These are phyloP conservation scores for Golovinomyces cichoracearum DNA, from an alignment of 2,329 filamentous ascomycete genomes.

Conservation along the genomic window DNA sequence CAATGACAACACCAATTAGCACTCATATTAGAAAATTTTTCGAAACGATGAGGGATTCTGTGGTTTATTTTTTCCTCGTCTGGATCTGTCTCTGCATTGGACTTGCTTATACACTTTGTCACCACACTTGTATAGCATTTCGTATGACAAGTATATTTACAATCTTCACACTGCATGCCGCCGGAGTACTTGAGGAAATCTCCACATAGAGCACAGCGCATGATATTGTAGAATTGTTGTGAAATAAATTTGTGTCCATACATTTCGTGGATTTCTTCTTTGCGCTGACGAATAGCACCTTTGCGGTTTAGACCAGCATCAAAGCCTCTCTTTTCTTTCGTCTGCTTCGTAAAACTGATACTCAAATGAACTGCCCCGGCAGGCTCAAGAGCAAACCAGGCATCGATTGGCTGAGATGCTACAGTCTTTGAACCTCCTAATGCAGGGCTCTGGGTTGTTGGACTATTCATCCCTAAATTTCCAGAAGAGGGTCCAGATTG, in stretches of 20 bases:
- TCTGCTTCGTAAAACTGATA: conserved; percentile 77
- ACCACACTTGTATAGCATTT: conserved; percentile 94
- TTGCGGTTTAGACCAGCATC: conserved; percentile 82
- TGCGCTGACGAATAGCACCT: conserved; percentile 86
- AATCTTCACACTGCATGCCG: conserved; percentile 97
- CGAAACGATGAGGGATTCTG: conserved; percentile 89
- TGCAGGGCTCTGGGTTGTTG: conserved; percentile 16
- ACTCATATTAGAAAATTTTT: conserved; percentile 88
- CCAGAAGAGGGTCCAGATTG: conserved; percentile 19
- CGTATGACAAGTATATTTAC: conserved; percentile 97
- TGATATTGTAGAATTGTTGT: conserved; percentile 99
- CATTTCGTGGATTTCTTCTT: conserved; percentile 95
- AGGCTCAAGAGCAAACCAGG: conserved; percentile 93
- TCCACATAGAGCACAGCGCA: conserved; percentile 92
- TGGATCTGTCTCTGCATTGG: conserved; percentile 90
- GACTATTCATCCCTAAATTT: conserved; percentile 4
- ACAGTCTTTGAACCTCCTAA: conserved; percentile 13
- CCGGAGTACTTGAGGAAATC: conserved; percentile 97
- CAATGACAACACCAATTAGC: conserved; percentile 99
- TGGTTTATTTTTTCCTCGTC: conserved; percentile 99
- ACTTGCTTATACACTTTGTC: conserved; percentile 98
- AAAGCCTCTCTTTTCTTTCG: conserved; percentile 54
- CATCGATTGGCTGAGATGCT: conserved; percentile 40
- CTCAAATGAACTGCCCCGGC: conserved; percentile 77
- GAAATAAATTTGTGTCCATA: conserved; percentile 98